Evolutionary conservation across 306 rosid genomes (phyloP), one percentile per base, ranked within the genome.

Genomic region (Luffa acutangula): DNA sequence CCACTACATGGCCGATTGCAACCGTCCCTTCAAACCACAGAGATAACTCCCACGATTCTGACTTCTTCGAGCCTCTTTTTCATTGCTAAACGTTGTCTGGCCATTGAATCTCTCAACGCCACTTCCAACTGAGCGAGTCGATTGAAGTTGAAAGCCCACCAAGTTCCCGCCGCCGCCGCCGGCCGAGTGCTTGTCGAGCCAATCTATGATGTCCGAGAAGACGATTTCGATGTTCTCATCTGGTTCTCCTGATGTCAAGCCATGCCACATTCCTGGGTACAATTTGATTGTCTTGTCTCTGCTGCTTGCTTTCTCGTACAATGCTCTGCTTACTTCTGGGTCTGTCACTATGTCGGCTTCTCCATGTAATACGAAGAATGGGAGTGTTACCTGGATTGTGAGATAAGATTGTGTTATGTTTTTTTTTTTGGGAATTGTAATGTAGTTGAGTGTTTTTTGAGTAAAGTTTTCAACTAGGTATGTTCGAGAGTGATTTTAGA

Each of bases 251-350:
- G 90, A 79, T 9, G 97, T 89, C 66, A 95, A 57, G 45, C 86
- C 93, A 74, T 95, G 97, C 97, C 98, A 92, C 98, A 91, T 91
- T 84, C 91, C 96, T 1, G 92, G 90, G 78, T 91, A 93, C 81
- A 93, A 43, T 72, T 87, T 88, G 43, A 93, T 82, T 65, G 93
- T 91, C 88, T 90, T 93, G 82, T 93, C 98, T 56, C 12, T 63
- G 86, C 96, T 93, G 82, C 96, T 84, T 8, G 97, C 93, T 80
- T 67, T 74, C 56, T 88, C 87, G 79, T 91, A 88, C 34, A 93
- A 37, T 67, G 89, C 95, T 77, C 86, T 91, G 87, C 98, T 93
- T 49, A 93, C 89, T 88, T 93, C 97, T 78, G 97, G 99, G 84
- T 95, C 99, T 21, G 97, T 93, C n/a, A 95, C 94, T 57, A 45